phyloP scores from a whole-genome alignment of 164 flowering plant species.

The Paratinospora sagittata region DNA sequence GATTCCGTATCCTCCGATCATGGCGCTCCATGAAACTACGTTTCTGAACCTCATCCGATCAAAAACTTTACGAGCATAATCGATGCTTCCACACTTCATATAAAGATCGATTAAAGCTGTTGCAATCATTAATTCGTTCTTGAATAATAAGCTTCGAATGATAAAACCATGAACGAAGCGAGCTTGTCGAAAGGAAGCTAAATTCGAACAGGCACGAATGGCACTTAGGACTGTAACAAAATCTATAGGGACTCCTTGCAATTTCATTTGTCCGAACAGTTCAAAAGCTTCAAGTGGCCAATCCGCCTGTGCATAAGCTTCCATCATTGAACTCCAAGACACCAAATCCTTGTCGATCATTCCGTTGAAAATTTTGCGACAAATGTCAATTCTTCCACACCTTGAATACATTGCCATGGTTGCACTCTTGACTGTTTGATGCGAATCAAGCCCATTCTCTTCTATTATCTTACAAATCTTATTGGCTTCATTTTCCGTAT shows the following conservation, averaged over 20 bases:
- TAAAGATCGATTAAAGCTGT: conserved; percentile 14
- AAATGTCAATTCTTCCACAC: conserved; percentile 14
- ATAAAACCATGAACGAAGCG: conserved; percentile 11
- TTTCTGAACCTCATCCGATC: neutral
- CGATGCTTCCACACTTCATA: conserved; percentile 8
- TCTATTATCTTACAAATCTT: conserved; percentile 7
- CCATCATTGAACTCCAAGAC: conserved; percentile 18
- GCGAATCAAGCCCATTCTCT: conserved; percentile 6
- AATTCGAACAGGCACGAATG: conserved; percentile 9
- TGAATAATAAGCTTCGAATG: neutral
- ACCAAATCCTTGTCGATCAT: conserved; percentile 8
- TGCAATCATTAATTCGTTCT: conserved; percentile 2
- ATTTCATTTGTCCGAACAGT: conserved; percentile 5
- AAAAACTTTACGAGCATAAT: conserved; percentile 8
- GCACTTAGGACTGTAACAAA: conserved; percentile 10
- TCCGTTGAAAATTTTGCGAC: conserved; percentile 5
- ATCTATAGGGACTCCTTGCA: neutral
- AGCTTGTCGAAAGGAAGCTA: conserved; percentile 15
- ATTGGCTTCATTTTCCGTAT: conserved; percentile 8
- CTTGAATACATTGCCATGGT: conserved; percentile 7
- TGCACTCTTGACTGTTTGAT: conserved; percentile 5
- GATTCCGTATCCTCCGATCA: conserved; percentile 15
- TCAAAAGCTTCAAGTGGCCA: conserved; percentile 9
- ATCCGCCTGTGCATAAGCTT: conserved; percentile 14
- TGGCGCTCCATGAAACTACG: conserved; percentile 12